These are phyloP conservation scores for Fusarium lyarnte DNA, from an alignment of 2,329 filamentous ascomycete species.

Conservation along the genomic window DNA sequence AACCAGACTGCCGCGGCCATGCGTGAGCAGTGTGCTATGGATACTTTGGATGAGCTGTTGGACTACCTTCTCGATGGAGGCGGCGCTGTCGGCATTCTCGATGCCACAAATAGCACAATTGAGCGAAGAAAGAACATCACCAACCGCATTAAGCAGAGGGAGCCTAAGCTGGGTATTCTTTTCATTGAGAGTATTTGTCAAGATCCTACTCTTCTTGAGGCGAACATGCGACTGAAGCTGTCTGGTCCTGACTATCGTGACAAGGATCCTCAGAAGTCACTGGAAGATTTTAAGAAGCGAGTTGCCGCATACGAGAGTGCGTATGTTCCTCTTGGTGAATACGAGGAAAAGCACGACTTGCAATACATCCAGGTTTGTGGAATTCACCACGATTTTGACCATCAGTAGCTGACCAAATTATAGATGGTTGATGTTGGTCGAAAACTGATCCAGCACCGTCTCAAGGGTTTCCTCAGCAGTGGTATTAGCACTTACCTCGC, in stretches of 20 bases:
- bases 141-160: constrained; percentile 81
- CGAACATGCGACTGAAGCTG: constrained; percentile 96
- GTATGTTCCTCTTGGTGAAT: constrained; percentile 89
- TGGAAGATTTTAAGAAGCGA: constrained; percentile 91
- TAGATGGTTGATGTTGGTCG: constrained; percentile 96
- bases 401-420: constrained; percentile 38
- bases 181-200: constrained; percentile 96
- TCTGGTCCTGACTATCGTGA: constrained; percentile 95
- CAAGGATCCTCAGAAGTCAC: constrained; percentile 85
- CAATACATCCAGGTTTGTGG: constrained; percentile 81
- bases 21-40: constrained; percentile 90
- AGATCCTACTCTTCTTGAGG: constrained; percentile 84
- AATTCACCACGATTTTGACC: background rate
- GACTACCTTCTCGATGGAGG: constrained; percentile 86
- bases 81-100: constrained; percentile 92
- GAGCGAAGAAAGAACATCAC: constrained; percentile 85
- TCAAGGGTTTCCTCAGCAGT: constrained; percentile 90
- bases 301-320: constrained; percentile 94
- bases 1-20: constrained; percentile 85
- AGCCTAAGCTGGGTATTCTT: constrained; percentile 88
- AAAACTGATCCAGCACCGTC: constrained; percentile 90
- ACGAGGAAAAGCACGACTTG: constrained; percentile 89
- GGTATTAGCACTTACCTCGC: constrained; percentile 94
- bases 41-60: constrained; percentile 90
- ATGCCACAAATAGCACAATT: constrained; percentile 96